Evolutionary conservation across 1,284 basidiomycete species (phyloP).

Genomic region (Afroboletus lepidellus): DNA sequence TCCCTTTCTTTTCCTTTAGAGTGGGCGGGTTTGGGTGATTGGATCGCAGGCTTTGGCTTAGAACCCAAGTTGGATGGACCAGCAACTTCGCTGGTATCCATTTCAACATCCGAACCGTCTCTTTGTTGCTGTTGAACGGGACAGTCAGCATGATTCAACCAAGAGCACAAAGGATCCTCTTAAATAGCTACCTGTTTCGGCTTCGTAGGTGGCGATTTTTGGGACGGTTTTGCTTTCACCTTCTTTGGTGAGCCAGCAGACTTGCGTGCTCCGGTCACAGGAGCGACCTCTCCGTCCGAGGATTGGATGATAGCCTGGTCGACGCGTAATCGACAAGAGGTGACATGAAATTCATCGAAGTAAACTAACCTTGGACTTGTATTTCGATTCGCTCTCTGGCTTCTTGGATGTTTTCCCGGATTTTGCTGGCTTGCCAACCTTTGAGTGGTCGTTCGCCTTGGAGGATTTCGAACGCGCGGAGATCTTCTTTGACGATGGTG

Average conservation of each 20-base stretch:
- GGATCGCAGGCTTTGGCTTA: slow-evolving; percentile 1
- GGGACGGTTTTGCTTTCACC: neutral
- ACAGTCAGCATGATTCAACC: neutral
- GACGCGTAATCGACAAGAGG: neutral
- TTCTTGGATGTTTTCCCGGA: slow-evolving; percentile 13
- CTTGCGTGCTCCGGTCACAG: slow-evolving; percentile 3
- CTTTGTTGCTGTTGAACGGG: neutral
- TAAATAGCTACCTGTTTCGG: slow-evolving; percentile 8
- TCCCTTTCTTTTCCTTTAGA: slow-evolving; percentile 14
- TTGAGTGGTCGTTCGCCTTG: slow-evolving; percentile 12
- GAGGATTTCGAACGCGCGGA: slow-evolving; percentile 7
- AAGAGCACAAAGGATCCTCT: neutral
- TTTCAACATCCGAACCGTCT: slow-evolving; percentile 9
- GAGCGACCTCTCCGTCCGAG: slow-evolving; percentile 25
- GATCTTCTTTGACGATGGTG: slow-evolving; percentile 11
- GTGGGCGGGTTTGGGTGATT: slow-evolving; percentile 4
- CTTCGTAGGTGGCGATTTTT: slow-evolving; percentile 10
- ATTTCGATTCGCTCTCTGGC: slow-evolving; percentile 18
- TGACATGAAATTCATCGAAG: neutral
- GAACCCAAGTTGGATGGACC: slow-evolving; percentile 11
- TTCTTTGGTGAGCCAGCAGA: slow-evolving; percentile 11
- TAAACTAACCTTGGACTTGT: slow-evolving; percentile 25
- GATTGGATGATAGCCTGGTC: slow-evolving; percentile 29
- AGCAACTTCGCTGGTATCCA: slow-evolving; percentile 6
- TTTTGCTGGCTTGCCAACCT: slow-evolving; percentile 9